Evolutionary conservation across 2,329 filamentous ascomycete species (phyloP), one percentile per base, ranked within the genome.

Genomic region (Macrophomina pseudophaseolina): DNA sequence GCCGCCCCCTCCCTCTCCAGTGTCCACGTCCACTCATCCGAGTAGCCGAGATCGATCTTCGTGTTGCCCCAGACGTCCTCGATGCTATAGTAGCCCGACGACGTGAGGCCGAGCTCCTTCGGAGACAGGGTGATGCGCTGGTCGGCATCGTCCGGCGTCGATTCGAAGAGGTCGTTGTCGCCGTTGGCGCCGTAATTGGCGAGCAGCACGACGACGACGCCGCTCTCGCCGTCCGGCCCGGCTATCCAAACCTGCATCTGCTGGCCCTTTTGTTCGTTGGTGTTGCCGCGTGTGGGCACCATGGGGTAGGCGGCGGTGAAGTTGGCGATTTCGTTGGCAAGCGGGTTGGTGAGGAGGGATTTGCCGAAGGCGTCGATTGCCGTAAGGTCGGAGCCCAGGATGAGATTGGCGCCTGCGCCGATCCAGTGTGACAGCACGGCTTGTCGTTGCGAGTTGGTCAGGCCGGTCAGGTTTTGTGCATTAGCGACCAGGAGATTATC

Each of bases 371-470:
- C 16, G 28, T 46, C 65, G 11, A 70, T 46, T 12, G 70, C 66
- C 4, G 70, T 72, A 14, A 74, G 33, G 48, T 76, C 73, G 12
- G 71, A 72, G 32, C 74, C 74, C 12, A 72, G 54, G 38, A 75
- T 72, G 11, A 76, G 69, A 44, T 74, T 74, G 2, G 74, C 71
- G 6, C 67, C 72, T 0, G 74, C 74, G n/a, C 73, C 73, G 40
- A 75, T 64, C 74, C 74, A 76, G 66, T 76, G 74, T 33, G 66
- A 74, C 68, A 72, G 70, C 30, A 74, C 71, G 16, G 72, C 72
- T 32, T 69, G 70, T 3, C 73, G 70, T 49, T 74, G 67, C 3
- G 35, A 56, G 64, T 74, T 73, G 2, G 68, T 71, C 3, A 76
- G 69, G 2, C 74, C 73, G 2, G 72, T 69, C 1, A 74, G 48